phyloP scores from a whole-genome alignment of 1,284 basidiomycete species.

The Coniophora puteana region DNA sequence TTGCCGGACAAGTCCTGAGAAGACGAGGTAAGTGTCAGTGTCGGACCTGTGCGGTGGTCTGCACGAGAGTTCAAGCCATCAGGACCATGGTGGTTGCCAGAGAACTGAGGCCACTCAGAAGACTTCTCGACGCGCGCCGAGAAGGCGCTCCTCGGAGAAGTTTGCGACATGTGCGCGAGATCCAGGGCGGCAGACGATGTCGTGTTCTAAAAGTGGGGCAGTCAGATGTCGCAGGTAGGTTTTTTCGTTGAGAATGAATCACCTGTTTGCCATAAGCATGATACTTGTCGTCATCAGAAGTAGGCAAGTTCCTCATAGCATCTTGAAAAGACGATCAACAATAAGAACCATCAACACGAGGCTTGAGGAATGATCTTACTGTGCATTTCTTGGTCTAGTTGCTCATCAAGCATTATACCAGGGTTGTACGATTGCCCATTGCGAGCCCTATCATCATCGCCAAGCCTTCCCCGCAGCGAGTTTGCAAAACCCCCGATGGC shows the following conservation, averaged over 20 bases:
- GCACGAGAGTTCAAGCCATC: conserved; percentile 50
- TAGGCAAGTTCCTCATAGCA: conserved; percentile 88
- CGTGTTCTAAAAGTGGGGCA: conserved; percentile 62
- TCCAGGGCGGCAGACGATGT: conserved; percentile 92
- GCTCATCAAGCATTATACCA: conserved; percentile 86
- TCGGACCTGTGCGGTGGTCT: conserved; percentile 73
- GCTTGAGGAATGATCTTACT: too few species aligned
- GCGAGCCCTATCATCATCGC: conserved; percentile 49
- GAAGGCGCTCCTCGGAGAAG: conserved; percentile 64
- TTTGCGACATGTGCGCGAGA: conserved; percentile 85
- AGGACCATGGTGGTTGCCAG: conserved; percentile 53
- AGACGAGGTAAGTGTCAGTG: conserved; percentile 53
- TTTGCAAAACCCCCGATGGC: conserved; percentile 41
- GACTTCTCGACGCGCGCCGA: conserved; percentile 65
- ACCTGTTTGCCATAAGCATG: conserved; percentile 66
- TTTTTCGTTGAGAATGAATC: conserved; percentile 16
- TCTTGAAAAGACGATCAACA: conserved; percentile 43
- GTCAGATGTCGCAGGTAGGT: not conserved
- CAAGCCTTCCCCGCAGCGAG: conserved; percentile 47
- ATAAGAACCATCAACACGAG: conserved; percentile 8
- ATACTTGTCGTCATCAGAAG: conserved; percentile 90
- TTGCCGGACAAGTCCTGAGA: conserved; percentile 47
- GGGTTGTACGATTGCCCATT: conserved; percentile 67
- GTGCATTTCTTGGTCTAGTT: conserved; percentile 87
- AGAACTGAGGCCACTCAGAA: conserved; percentile 93